These are phyloP conservation scores for Colletotrichum paranaense DNA, from an alignment of 2,329 filamentous ascomycete species.

Conservation along the genomic window DNA sequence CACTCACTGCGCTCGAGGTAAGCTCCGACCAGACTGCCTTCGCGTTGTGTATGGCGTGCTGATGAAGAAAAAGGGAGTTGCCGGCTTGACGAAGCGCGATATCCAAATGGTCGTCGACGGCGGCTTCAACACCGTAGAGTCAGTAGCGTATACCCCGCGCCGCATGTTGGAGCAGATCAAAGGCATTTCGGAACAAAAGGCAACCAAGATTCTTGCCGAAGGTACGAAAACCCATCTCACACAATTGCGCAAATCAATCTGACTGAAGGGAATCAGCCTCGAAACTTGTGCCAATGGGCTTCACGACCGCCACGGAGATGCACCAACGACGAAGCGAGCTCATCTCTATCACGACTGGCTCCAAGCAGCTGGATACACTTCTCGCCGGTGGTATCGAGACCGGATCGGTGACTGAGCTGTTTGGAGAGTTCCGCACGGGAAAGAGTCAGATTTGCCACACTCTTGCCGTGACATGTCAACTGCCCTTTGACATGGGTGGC, in stretches of 20 bases:
- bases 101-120: slow-evolving; percentile 93
- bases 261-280: slow-evolving; percentile 68
- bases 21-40: slow-evolving; percentile 37
- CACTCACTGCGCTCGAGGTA: slow-evolving; percentile 88
- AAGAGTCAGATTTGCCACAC: slow-evolving; percentile 99
- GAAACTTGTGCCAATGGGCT: slow-evolving; percentile 98
- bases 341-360: slow-evolving; percentile 97
- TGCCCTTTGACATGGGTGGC: slow-evolving; percentile 98
- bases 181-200: slow-evolving; percentile 97
- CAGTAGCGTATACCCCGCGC: slow-evolving; percentile 90
- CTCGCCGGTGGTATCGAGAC: slow-evolving; percentile 96
- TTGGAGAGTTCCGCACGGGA: slow-evolving; percentile 96
- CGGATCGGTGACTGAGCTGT: slow-evolving; percentile 97
- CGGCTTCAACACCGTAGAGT: slow-evolving; percentile 94
- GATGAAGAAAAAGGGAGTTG: slow-evolving; percentile 73
- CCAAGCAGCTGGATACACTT: slow-evolving; percentile 95
- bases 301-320: slow-evolving; percentile 99
- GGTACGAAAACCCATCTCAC: slow-evolving; percentile 62
- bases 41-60: background rate
- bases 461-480: slow-evolving; percentile 95
- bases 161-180: slow-evolving; percentile 94
- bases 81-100: slow-evolving; percentile 92
- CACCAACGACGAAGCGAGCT: slow-evolving; percentile 95
- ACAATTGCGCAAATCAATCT: slow-evolving; percentile 26
- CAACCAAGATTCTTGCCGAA: slow-evolving; percentile 89